Conservation (phyloP, 2,329 filamentous ascomycete genomes). For the Pseudogymnoascus sp. region DNA sequence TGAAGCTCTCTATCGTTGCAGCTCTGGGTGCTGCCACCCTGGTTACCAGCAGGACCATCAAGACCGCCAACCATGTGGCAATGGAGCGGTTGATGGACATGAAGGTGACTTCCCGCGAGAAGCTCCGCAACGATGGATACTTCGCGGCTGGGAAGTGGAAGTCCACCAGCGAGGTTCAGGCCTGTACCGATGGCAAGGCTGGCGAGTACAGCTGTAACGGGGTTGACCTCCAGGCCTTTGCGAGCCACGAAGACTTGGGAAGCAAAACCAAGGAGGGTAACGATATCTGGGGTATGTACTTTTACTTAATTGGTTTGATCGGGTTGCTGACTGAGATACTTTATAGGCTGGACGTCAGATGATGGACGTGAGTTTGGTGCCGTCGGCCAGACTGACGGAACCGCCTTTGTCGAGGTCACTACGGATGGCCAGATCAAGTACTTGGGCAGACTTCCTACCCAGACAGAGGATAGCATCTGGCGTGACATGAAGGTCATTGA, state of each 20-base stretch:
- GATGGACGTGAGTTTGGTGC: constrained; percentile 43
- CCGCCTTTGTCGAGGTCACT: constrained; percentile 41
- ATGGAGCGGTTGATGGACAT: constrained; percentile 2
- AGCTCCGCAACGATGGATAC: neutral
- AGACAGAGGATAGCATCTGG: constrained; percentile 20
- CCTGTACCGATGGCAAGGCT: neutral
- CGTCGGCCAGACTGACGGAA: constrained; percentile 41
- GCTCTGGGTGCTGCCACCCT: neutral
- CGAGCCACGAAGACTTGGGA: constrained; percentile 45
- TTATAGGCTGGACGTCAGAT: constrained; percentile 37
- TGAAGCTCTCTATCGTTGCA: neutral
- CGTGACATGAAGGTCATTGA: constrained; percentile 32
- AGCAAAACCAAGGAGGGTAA: constrained; percentile 32
- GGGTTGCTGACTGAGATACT: constrained; percentile 24
- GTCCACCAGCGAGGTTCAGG: neutral
- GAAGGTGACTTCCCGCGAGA: neutral
- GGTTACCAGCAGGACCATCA: neutral
- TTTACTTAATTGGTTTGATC: neutral
- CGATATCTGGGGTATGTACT: neutral
- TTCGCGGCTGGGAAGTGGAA: neutral
- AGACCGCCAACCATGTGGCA: neutral
- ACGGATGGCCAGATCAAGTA: constrained; percentile 38
- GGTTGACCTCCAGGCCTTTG: constrained; percentile 49
- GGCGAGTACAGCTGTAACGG: constrained; percentile 4
- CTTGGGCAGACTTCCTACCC: constrained; percentile 26